Conservation (phyloP, 495 filamentous ascomycete genomes). For the Daldinia grandis region DNA sequence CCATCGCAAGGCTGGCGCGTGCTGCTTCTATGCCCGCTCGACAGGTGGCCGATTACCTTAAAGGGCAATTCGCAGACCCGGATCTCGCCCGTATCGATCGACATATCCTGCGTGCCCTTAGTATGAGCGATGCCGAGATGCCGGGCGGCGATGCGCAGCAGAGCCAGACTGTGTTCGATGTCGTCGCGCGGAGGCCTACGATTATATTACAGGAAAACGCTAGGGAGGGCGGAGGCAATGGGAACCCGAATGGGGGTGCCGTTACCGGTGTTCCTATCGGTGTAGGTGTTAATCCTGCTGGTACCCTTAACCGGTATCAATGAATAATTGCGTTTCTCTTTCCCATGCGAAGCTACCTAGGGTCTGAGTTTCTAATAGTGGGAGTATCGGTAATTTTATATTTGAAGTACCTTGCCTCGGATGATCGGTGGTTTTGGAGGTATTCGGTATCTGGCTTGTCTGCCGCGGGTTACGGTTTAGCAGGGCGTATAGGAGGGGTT, state of each 20-base stretch:
- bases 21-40: slow-evolving; percentile 43
- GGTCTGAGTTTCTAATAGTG: neutral
- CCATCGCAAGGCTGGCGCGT: slow-evolving; percentile 33
- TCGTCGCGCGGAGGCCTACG: slow-evolving; percentile 37
- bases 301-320: neutral
- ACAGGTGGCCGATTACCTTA: slow-evolving; percentile 39
- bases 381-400: neutral
- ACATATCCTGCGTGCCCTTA: slow-evolving; percentile 42
- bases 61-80: slow-evolving; percentile 35
- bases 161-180: slow-evolving; percentile 32
- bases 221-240: neutral
- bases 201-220: slow-evolving; percentile 39
- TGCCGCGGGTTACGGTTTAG: neutral
- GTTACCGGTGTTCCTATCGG: neutral
- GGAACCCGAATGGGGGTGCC: neutral
- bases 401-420: neutral
- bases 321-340: neutral
- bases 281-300: neutral
- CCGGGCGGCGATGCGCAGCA: slow-evolving; percentile 17
- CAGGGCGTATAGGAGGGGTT: neutral
- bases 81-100: slow-evolving; percentile 41
- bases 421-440: neutral
- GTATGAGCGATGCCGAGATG: slow-evolving; percentile 38
- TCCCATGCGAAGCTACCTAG: neutral
- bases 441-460: neutral